Evolutionary conservation across 169 alveolate genomes (phyloP).

Genomic region (Amoebophrya sp.): DNA sequence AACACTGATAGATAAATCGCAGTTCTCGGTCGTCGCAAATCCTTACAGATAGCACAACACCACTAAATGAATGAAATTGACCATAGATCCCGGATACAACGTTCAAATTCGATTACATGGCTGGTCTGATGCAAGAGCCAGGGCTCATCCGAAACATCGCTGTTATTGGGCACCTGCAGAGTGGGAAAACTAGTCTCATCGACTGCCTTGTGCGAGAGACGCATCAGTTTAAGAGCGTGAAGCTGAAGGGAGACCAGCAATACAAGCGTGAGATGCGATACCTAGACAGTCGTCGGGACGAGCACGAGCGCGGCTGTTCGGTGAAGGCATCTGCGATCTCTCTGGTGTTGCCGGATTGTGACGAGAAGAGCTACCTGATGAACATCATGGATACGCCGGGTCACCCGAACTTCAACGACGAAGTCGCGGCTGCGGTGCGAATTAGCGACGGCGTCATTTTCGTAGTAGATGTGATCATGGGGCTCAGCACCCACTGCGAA

Average conservation of each 20-base stretch:
- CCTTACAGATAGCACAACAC: too few species aligned
- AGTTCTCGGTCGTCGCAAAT: too few species aligned
- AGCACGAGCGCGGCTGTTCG: slow-evolving; percentile 86
- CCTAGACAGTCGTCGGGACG: slow-evolving; percentile 92
- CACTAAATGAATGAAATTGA: too few species aligned
- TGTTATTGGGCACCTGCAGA: slow-evolving; percentile 91
- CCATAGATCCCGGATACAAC: slow-evolving; percentile 70
- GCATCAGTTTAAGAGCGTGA: slow-evolving; percentile 64
- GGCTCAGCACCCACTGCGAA: slow-evolving; percentile 83
- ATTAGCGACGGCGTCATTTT: slow-evolving; percentile 91
- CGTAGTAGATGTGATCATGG: slow-evolving; percentile 91
- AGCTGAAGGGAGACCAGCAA: slow-evolving; percentile 28
- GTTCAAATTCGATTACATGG: slow-evolving; percentile 80
- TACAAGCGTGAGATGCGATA: slow-evolving; percentile 55
- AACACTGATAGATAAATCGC: too few species aligned
- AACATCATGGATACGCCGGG: not conserved
- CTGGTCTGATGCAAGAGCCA: slow-evolving; percentile 79
- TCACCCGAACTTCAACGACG: slow-evolving; percentile 78
- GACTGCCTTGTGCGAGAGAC: slow-evolving; percentile 89
- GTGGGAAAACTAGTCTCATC: slow-evolving; percentile 92
- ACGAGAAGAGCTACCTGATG: slow-evolving; percentile 57
- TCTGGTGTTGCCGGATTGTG: slow-evolving; percentile 73
- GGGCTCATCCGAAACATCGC: slow-evolving; percentile 86
- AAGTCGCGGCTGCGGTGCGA: slow-evolving; percentile 84
- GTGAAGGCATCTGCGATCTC: slow-evolving; percentile 92